These are phyloP conservation scores for Daldinia vernicosa DNA, from an alignment of 495 filamentous ascomycete genomes.

Conservation along the genomic window DNA sequence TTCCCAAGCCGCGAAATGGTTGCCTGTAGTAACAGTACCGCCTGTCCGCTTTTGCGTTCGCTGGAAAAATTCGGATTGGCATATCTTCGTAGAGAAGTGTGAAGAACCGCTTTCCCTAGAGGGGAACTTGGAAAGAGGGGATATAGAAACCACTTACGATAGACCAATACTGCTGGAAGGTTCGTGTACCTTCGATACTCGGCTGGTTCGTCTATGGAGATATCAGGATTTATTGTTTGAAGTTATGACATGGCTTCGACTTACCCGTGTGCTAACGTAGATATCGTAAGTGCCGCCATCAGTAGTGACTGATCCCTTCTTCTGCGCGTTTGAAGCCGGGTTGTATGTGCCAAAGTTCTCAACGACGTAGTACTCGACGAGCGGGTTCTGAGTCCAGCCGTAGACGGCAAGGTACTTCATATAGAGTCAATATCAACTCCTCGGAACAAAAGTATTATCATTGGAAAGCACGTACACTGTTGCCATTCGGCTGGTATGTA, in stretches of 20 bases:
- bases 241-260: constrained; percentile 1
- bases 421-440: neutral
- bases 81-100: neutral
- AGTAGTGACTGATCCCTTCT: constrained; percentile 61
- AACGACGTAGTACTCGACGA: constrained; percentile 59
- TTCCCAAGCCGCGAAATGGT: constrained; percentile 70
- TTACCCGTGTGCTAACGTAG: constrained; percentile 58
- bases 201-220: constrained; percentile 55
- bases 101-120: neutral
- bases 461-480: constrained; percentile 35
- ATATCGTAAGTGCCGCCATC: constrained; percentile 68
- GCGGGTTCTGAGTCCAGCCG: constrained; percentile 68
- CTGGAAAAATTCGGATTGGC: neutral
- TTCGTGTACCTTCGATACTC: constrained; percentile 65
- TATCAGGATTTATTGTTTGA: too few relatives aligned
- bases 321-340: constrained; percentile 54
- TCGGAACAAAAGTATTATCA: neutral
- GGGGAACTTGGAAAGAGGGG: neutral
- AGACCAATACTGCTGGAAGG: constrained; percentile 70
- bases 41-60: constrained; percentile 54
- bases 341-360: constrained; percentile 67
- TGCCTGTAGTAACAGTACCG: constrained; percentile 56
- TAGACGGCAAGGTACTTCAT: constrained; percentile 53
- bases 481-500: constrained; percentile 59
- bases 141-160: constrained; percentile 41